A percentile compares a stretch with the other conserved stretches of the same genome.
phyloP scores from a whole-genome alignment of 768 basidiomycete species.

The Amanita jacksonii region DNA sequence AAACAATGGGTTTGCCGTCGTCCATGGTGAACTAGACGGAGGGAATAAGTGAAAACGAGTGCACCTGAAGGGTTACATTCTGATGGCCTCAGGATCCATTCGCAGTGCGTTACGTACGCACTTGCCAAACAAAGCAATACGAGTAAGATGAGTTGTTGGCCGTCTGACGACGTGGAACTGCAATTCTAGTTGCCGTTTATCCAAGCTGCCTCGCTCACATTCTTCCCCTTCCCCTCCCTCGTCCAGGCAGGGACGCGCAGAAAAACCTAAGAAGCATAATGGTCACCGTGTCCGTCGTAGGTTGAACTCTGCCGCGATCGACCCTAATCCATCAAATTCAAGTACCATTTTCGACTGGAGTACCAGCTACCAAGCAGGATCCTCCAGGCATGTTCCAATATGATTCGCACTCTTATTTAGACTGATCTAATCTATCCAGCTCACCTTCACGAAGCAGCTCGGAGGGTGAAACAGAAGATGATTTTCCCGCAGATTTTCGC shows the following conservation, averaged over 20 bases:
- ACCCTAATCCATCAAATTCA: constrained; percentile 14
- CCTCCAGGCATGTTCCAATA: constrained; percentile 51
- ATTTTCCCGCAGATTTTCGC: constrained; percentile 27
- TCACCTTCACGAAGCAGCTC: constrained; percentile 43
- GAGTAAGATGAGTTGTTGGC: neutral
- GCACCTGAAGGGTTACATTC: neutral
- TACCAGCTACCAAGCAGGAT: constrained; percentile 82
- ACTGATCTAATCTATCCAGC: constrained; percentile 20
- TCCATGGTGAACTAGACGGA: neutral
- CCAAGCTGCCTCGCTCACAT: constrained; percentile 67
- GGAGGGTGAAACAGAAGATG: constrained; percentile 53
- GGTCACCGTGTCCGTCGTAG: constrained; percentile 26
- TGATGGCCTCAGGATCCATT: neutral
- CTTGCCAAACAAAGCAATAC: constrained; percentile 2
- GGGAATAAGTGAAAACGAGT: neutral
- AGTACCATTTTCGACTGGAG: constrained; percentile 54
- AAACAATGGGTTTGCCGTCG: constrained; percentile 19
- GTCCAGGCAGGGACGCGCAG: constrained; percentile 46
- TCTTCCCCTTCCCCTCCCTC: constrained; percentile 71
- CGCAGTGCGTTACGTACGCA: neutral
- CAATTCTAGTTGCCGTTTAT: constrained; percentile 7
- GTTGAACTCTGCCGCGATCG: constrained; percentile 21
- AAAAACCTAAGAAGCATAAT: constrained; percentile 31
- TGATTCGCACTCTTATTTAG: neutral
- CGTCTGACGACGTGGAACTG: too few relatives aligned